Percentiles rank a stretch among this genome's conserved stretches.
phyloP scores from a whole-genome alignment of 495 filamentous ascomycete genomes.

The Aspergillus wentii region DNA sequence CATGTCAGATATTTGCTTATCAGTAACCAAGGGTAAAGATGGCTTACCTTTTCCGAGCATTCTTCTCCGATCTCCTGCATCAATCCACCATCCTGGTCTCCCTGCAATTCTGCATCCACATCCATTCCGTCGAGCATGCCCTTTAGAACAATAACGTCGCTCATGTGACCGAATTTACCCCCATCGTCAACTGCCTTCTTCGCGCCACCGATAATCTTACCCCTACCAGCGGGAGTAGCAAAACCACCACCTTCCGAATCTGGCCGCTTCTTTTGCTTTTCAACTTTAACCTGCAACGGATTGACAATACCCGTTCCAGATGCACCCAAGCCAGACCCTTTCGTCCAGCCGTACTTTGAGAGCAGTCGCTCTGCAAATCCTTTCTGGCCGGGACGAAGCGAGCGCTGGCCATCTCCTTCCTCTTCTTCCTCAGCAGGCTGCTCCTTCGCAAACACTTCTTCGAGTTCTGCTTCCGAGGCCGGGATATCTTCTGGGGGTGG shows the following conservation, averaged over 20 bases:
- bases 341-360: slow-evolving; percentile 88
- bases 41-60: slow-evolving; percentile 67
- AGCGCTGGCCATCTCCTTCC: slow-evolving; percentile 51
- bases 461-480: slow-evolving; percentile 50
- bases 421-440: slow-evolving; percentile 39
- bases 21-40: background rate
- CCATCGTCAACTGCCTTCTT: slow-evolving; percentile 44
- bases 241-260: slow-evolving; percentile 79
- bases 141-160: slow-evolving; percentile 69
- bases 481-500: slow-evolving; percentile 53
- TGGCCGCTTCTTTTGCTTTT: slow-evolving; percentile 73
- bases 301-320: slow-evolving; percentile 74
- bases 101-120: slow-evolving; percentile 59
- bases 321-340: slow-evolving; percentile 82
- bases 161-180: slow-evolving; percentile 69
- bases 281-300: slow-evolving; percentile 73
- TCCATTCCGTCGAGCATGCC: slow-evolving; percentile 83
- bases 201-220: slow-evolving; percentile 71
- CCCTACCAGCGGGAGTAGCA: slow-evolving; percentile 61
- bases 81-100: slow-evolving; percentile 57
- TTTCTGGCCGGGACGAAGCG: slow-evolving; percentile 70
- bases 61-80: slow-evolving; percentile 94
- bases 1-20: slow-evolving; percentile 3
- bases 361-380: slow-evolving; percentile 83
- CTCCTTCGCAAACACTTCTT: slow-evolving; percentile 48